Evolutionary conservation across 495 filamentous ascomycete genomes (phyloP), one percentile per base, ranked within the genome.

Genomic region (Penicillium antarcticum): DNA sequence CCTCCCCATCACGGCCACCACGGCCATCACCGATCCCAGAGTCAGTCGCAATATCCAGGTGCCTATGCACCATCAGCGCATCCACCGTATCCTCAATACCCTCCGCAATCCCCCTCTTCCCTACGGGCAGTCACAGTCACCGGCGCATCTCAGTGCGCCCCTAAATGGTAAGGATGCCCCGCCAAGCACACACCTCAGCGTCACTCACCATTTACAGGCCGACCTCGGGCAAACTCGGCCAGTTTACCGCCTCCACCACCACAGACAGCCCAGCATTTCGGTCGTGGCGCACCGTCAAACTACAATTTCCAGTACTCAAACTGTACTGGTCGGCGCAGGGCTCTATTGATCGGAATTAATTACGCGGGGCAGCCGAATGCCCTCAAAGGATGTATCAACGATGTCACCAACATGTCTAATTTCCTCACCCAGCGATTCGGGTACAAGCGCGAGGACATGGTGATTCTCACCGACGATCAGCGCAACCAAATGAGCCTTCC

Each of bases 401-500:
- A 98, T 68, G 95, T 97, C 42, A 86, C 91, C 65, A 97, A 97
- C 65, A 96, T 98, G 91, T 95, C 90, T 16, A 77, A 75, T 39
- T 98, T 95, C 64, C 79, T 98, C 31, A 85, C 91, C 55, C 79
- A 90, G 52, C 82, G 87, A 47, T 94, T 89, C 60, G 86, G 87
- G 4, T 98, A 97, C 68, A 88, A 89, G 57, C 79, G 94, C 36
- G 92, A 97, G 68, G 94, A 97, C 65, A 98, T 98, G 94, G 94
- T 98, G 26, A 91, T 96, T 55, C 78, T 98, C 55, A 97, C 94
- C 26, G 94, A 98, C 60, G 94, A 98, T 63, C 92, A 96, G 70
- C 83, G 89, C 58, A 92, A 96, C 59, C 89, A 88, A 14, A 92
- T 96, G 87, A 95, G 89, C 67, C 81, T 94, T 57, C 94, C 94